Percentiles rank a stretch among this genome's conserved stretches.
Conservation (phyloP, 805 yeast species). For the Metschnikowia orientalis region DNA sequence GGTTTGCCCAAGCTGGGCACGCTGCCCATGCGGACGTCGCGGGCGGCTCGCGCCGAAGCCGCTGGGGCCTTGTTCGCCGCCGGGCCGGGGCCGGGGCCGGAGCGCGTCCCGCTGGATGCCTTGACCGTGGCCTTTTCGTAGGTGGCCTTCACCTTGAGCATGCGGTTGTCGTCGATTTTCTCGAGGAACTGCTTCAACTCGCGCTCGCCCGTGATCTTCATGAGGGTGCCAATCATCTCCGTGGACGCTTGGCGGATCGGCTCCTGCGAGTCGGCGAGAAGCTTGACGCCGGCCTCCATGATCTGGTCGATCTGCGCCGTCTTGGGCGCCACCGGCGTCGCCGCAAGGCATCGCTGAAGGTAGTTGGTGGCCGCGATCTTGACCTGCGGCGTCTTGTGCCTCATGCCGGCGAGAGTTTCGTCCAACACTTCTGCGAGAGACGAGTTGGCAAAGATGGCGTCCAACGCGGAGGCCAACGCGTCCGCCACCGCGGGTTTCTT, state of each 20-base stretch:
- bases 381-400: constrained; percentile 79
- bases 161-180: constrained; percentile 72
- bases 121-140: constrained; percentile 53
- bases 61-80: constrained; percentile 7
- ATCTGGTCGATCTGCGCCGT: constrained; percentile 53
- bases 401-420: constrained; percentile 54
- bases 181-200: constrained; percentile 57
- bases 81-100: constrained; percentile 17
- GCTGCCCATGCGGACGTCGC: constrained; percentile 1
- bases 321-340: constrained; percentile 46
- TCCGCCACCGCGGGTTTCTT: constrained; percentile 76
- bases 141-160: constrained; percentile 58
- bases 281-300: constrained; percentile 51
- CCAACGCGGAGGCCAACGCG: constrained; percentile 62
- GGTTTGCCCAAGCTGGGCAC: constrained; percentile 9
- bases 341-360: constrained; percentile 57
- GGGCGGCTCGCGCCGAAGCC: constrained; percentile 1
- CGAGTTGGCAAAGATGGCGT: constrained; percentile 52
- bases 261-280: constrained; percentile 79
- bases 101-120: constrained; percentile 5
- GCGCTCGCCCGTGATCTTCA: constrained; percentile 78
- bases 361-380: constrained; percentile 66
- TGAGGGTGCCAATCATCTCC: constrained; percentile 71
- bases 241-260: constrained; percentile 77
- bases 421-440: constrained; percentile 55